Base-by-base conservation (phyloP, 257 asterid species). In the Solanum corneliomulleri region DNA sequence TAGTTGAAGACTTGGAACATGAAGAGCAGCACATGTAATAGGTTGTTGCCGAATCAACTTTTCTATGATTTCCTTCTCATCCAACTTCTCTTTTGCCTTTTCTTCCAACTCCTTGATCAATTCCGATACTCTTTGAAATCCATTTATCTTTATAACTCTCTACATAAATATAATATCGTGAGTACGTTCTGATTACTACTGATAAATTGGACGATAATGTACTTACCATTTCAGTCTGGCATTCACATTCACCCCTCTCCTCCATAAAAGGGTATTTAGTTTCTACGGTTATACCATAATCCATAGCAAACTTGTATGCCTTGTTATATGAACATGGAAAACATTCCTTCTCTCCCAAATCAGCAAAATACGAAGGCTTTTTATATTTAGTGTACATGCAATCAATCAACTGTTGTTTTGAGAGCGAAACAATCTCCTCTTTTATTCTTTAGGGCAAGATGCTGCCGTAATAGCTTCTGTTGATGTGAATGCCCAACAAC, bases 151-250 rank as follows among this genome's bases (percentile, higher is more conserved):
- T 58, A 58, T 20, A 58, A 20, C 0, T 25, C 5, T 58, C 66
- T 8, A 21, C 66, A 58, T 58, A 18, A 58, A 58, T 58, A 58
- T 20, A 20, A 58, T 58, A 58, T 8, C 66, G 2, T 58, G 66
- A 20, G 66, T 33, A 33, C 35, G 35, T 56, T 56, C 11, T 56
- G 20, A 58, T 58, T 58, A 58, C 66, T 5, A 7, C 1, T 20
- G 3, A 2, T 56, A 7, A 7, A 56, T 20, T 56, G 0, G 7
- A 56, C 0, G 64, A 2, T 7, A 11, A 56, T 56, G 7, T 0
- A 52, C 64, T 7, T 56, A 56, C 66, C 66, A 20, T 20, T 56
- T 20, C 66, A 56, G 66, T 7, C 0, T 56, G 66, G 11, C 66
- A 58, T 20, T 58, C 66, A 56, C 62, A 52, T 52, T 52, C 18